Conservation (phyloP, 352 stramenopile species). For the Globisporangium irregulare region DNA sequence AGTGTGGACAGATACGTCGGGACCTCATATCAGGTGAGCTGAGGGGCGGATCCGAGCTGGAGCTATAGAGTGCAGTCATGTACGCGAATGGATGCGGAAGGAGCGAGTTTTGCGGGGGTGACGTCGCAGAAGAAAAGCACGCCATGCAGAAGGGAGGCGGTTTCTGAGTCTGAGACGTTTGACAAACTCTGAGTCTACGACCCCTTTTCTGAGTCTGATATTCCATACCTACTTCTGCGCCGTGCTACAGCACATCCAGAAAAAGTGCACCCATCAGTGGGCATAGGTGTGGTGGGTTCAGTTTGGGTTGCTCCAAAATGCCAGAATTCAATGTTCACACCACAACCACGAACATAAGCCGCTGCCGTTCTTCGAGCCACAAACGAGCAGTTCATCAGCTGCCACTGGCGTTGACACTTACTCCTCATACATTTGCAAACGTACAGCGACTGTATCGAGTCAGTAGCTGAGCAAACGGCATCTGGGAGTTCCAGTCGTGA, state of each 20-base stretch:
- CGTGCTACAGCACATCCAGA: background rate
- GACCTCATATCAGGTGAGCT: background rate
- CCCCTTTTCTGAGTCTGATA: background rate
- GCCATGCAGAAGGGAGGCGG: background rate
- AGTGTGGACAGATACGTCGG: background rate
- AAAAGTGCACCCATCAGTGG: background rate
- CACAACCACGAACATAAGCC: background rate
- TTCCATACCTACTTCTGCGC: background rate
- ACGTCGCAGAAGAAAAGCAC: background rate
- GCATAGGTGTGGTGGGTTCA: background rate
- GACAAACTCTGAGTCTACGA: background rate
- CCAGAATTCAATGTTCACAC: background rate
- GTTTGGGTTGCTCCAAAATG: background rate
- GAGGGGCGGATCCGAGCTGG: background rate
- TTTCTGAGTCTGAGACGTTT: slow-evolving; percentile 1
- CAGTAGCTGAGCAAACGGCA: background rate
- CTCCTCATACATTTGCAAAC: background rate
- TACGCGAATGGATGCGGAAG: background rate
- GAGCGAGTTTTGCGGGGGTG: background rate
- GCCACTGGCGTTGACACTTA: background rate
- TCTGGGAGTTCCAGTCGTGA: background rate
- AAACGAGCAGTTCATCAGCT: background rate
- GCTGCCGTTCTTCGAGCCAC: background rate
- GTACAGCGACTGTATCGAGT: background rate
- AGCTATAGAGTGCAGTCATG: background rate